These are phyloP conservation scores for Blumeria hordei DNA, from an alignment of 2,329 filamentous ascomycete genomes.

Conservation along the genomic window DNA sequence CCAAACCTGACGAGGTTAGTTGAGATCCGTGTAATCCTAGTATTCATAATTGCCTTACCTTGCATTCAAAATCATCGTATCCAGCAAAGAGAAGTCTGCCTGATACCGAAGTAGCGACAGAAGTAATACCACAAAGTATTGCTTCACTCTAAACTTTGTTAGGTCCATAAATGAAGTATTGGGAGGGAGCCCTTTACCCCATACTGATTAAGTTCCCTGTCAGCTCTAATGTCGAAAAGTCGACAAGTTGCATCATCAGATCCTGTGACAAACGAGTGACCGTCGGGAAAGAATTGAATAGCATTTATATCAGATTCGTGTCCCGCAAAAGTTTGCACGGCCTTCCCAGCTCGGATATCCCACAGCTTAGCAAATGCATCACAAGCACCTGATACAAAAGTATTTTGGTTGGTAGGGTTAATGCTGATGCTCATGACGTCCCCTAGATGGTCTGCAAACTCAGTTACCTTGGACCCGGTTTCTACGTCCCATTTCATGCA, in stretches of 20 bases:
- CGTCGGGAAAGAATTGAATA: conserved; percentile 98
- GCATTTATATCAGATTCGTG: conserved; percentile 99
- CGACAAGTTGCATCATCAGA: conserved; percentile 95
- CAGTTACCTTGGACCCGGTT: conserved; percentile 86
- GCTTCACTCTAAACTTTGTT: conserved; percentile 52
- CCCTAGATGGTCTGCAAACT: conserved; percentile 93
- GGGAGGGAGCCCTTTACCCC: conserved; percentile 23
- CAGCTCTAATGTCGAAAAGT: conserved; percentile 90
- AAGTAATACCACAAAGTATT: conserved; percentile 93
- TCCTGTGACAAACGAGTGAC: conserved; percentile 92
- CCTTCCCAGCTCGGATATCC: conserved; percentile 96
- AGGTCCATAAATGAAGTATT: conserved; percentile 6
- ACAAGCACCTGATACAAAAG: conserved; percentile 97
- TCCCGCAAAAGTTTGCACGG: conserved; percentile 92
- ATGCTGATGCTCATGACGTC: conserved; percentile 99
- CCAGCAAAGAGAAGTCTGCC: conserved; percentile 86
- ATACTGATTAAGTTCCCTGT: conserved; percentile 50
- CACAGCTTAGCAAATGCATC: conserved; percentile 96
- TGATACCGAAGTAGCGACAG: conserved; percentile 91
- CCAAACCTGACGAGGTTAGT: conserved; percentile 47
- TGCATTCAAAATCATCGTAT: conserved; percentile 99
- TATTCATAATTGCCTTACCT: conserved; percentile 33
- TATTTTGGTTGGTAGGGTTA: conserved; percentile 97
- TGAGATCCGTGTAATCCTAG: not conserved
- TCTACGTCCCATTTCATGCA: conserved; percentile 99